These are phyloP conservation scores for Nakazawaea ernobii DNA, from an alignment of 805 yeast species.

Conservation along the genomic window DNA sequence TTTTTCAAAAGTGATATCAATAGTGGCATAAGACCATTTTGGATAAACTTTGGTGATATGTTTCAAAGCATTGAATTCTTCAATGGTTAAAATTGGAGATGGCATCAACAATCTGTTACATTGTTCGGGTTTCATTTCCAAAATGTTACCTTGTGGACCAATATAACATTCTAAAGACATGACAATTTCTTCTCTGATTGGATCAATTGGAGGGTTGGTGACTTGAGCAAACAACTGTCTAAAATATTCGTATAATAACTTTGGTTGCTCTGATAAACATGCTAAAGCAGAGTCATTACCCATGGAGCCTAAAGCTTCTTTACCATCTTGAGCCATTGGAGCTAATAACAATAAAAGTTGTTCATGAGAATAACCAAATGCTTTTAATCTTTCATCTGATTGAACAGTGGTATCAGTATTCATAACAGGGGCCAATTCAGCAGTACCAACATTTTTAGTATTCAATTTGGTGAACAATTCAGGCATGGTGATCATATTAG, in stretches of 20 bases:
- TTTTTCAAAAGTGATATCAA: conserved; percentile 86
- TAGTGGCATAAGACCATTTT: conserved; percentile 73
- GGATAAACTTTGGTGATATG: conserved; percentile 75
- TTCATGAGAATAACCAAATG: conserved; percentile 93
- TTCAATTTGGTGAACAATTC: conserved; percentile 62
- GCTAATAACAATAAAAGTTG: conserved; percentile 77
- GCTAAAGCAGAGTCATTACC: conserved; percentile 97
- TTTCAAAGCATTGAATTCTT: conserved; percentile 70
- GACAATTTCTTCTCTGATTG: conserved; percentile 92
- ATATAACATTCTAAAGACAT: conserved; percentile 96
- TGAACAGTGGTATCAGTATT: conserved; percentile 46
- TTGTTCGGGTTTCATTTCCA: conserved; percentile 89
- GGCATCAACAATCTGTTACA: conserved; percentile 81
- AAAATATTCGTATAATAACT: conserved; percentile 86
- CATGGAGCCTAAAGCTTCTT: conserved; percentile 97
- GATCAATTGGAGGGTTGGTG: conserved; percentile 98
- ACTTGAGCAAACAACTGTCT: conserved; percentile 97
- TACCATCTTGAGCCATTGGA: conserved; percentile 91
- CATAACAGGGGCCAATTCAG: conserved; percentile 18
- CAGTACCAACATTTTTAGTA: conserved; percentile 27
- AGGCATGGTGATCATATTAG: conserved; percentile 78
- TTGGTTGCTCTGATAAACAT: conserved; percentile 90
- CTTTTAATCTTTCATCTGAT: conserved; percentile 74
- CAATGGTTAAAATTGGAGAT: conserved; percentile 74
- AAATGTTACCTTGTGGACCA: conserved; percentile 96